Evolutionary conservation across 2,329 filamentous ascomycete genomes (phyloP).

Genomic region (Scedosporium boydii): DNA sequence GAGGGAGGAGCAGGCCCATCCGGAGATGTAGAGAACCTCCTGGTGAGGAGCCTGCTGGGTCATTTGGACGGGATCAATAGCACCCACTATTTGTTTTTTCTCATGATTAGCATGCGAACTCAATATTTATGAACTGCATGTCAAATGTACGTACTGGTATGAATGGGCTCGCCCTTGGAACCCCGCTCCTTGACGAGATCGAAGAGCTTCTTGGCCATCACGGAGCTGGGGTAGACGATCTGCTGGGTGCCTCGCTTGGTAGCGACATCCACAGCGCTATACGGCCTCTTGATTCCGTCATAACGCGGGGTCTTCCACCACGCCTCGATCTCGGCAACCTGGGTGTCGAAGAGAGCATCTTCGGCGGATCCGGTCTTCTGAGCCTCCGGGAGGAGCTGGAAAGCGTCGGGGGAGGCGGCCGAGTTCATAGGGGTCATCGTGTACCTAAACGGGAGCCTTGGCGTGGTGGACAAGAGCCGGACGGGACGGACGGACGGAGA

Average conservation of each 20-base stretch:
- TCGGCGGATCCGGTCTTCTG: conserved; percentile 73
- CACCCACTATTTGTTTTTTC: conserved; percentile 58
- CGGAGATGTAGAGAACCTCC: conserved; percentile 90
- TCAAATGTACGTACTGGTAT: conserved; percentile 63
- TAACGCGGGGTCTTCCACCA: conserved; percentile 88
- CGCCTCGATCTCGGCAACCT: conserved; percentile 73
- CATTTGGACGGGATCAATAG: conserved; percentile 99
- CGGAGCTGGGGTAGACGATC: conserved; percentile 81
- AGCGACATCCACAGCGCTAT: conserved; percentile 82
- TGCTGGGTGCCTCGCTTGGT: conserved; percentile 84
- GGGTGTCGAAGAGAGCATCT: conserved; percentile 74
- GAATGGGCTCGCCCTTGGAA: conserved; percentile 75
- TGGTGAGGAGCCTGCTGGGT: conserved; percentile 95
- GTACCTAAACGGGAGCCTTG: neutral
- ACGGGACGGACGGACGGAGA: neutral
- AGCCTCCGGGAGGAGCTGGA: conserved; percentile 72
- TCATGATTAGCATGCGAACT: neutral
- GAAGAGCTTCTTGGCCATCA: conserved; percentile 94
- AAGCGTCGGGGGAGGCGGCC: conserved; percentile 58
- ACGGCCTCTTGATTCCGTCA: conserved; percentile 83
- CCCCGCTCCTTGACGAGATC: conserved; percentile 72
- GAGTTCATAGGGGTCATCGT: neutral
- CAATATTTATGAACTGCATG: neutral
- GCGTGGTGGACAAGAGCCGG: conserved; percentile 1
- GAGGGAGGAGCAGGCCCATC: conserved; percentile 93